These are phyloP conservation scores for Quercus suber DNA, from an alignment of 306 rosid genomes.

Conservation along the genomic window DNA sequence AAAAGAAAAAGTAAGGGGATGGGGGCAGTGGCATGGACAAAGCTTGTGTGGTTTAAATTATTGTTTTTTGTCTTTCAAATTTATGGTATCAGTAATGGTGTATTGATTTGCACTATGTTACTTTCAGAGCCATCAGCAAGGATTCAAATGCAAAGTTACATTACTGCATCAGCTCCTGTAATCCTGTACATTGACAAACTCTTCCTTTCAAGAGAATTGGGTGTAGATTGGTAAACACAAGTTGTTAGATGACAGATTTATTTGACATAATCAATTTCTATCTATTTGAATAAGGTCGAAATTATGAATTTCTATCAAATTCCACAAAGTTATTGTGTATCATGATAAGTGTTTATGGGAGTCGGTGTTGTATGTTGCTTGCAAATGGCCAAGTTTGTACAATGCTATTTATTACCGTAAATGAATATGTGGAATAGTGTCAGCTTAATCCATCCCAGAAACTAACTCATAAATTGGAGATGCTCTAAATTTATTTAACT, in stretches of 20 bases:
- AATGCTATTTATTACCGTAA: neutral
- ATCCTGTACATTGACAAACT: slow-evolving; percentile 73
- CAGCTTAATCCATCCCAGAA: neutral
- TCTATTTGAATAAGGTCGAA: neutral
- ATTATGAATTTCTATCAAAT: neutral
- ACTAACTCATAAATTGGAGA: neutral
- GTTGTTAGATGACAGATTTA: slow-evolving; percentile 13
- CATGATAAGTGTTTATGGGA: neutral
- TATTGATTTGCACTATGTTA: slow-evolving; percentile 13
- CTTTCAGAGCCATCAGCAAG: slow-evolving; percentile 67
- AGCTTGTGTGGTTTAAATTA: slow-evolving; percentile 10
- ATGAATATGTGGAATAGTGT: neutral
- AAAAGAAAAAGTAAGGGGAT: neutral
- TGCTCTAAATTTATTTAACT: neutral
- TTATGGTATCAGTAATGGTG: neutral
- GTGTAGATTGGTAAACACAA: slow-evolving; percentile 70
- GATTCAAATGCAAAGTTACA: slow-evolving; percentile 69
- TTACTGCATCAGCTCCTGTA: slow-evolving; percentile 55
- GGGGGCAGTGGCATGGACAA: neutral
- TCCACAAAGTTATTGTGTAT: neutral
- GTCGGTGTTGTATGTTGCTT: neutral
- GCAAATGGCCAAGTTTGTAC: neutral
- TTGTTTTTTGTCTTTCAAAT: neutral
- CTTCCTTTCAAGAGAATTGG: slow-evolving; percentile 71
- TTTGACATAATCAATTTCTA: neutral